Evolutionary conservation across 1,139 yeast species (phyloP).

Genomic region (Yamadazyma taylorii): DNA sequence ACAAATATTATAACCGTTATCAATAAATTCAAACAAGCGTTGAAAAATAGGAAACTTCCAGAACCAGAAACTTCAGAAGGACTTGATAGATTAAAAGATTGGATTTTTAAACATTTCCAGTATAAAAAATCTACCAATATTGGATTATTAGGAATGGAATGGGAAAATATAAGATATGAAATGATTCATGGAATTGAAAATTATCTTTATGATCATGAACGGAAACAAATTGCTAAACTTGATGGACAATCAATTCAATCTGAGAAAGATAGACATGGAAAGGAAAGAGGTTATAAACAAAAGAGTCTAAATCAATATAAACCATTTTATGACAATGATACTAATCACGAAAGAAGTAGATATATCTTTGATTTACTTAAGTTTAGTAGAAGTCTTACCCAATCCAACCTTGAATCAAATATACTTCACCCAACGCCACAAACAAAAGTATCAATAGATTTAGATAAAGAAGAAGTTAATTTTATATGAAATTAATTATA

Average conservation of each 20-base stretch:
- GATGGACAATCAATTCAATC: not conserved
- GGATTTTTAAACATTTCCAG: conserved; percentile 40
- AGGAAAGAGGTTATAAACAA: not conserved
- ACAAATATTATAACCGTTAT: conserved; percentile 6
- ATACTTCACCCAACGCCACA: not conserved
- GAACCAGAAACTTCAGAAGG: conserved; percentile 26
- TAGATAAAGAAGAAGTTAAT: conserved; percentile 24
- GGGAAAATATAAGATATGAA: conserved; percentile 48
- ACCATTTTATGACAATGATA: conserved; percentile 38
- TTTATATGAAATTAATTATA: conserved; percentile 10
- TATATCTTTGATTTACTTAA: conserved; percentile 30
- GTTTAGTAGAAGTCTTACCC: conserved; percentile 25
- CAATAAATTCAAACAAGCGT: conserved; percentile 4
- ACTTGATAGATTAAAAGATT: conserved; percentile 27
- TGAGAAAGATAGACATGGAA: not conserved
- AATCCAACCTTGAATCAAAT: no score
- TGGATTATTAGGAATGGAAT: conserved; percentile 43
- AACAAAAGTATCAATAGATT: conserved; percentile 24
- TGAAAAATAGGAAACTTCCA: conserved; percentile 7
- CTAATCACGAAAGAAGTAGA: conserved; percentile 31
- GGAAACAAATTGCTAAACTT: conserved; percentile 21
- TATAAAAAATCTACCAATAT: conserved; percentile 40
- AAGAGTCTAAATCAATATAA: conserved; percentile 26
- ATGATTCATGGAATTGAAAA: conserved; percentile 39
- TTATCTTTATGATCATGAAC: conserved; percentile 34